These are phyloP conservation scores for Puya raimondii DNA, from an alignment of 176 grass and related monocot genomes.

Conservation along the genomic window DNA sequence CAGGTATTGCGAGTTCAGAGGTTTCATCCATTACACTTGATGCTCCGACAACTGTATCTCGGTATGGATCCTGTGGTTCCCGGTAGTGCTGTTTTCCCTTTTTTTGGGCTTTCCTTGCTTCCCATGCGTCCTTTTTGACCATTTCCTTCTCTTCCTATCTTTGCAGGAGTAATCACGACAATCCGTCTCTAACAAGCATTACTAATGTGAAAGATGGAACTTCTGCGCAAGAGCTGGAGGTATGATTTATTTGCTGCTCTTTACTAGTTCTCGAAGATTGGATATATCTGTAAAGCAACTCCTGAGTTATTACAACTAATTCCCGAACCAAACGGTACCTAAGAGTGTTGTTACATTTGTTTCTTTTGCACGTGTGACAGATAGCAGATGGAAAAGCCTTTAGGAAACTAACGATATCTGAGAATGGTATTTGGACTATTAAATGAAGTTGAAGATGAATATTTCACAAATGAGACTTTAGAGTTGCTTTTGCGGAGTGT, in stretches of 20 bases:
- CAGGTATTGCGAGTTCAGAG: constrained; percentile 20
- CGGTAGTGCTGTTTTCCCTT: not conserved
- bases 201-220: constrained; percentile 37
- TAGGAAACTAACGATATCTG: too few relatives aligned
- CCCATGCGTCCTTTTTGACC: not conserved
- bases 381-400: too few relatives aligned
- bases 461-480: too few relatives aligned
- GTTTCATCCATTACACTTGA: constrained; percentile 29
- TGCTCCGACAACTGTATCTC: not conserved
- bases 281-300: constrained; percentile 10
- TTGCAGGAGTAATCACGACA: constrained; percentile 52
- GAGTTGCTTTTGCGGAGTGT: too few relatives aligned
- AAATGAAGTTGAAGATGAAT: too few relatives aligned
- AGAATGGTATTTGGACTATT: too few relatives aligned
- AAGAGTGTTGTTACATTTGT: too few relatives aligned
- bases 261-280: not conserved
- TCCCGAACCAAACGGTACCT: too few relatives aligned
- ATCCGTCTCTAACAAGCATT: constrained; percentile 17
- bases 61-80: not conserved
- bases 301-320: not conserved
- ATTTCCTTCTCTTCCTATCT: not conserved
- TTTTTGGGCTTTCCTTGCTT: constrained; percentile 13
- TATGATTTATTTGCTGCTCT: constrained; percentile 22
- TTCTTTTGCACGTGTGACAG: too few relatives aligned
- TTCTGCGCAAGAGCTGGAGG: constrained; percentile 76